Base-by-base conservation (phyloP, 2,329 filamentous ascomycete genomes). In the Lachnellula arida region DNA sequence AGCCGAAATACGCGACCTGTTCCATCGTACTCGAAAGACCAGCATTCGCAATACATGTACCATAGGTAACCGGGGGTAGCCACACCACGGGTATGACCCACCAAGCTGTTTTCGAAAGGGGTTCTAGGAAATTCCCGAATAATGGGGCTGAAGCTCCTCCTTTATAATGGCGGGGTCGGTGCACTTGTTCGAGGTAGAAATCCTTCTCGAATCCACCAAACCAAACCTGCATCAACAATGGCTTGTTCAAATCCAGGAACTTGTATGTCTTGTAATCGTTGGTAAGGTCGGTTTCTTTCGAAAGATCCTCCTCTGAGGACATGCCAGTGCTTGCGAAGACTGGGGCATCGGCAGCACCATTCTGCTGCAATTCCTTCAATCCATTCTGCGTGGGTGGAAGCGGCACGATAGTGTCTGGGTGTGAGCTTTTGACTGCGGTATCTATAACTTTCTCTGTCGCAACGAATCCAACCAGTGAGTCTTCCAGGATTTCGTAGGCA, bases 41-140 rank as follows among this genome's bases (percentile, higher is more conserved):
- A 58, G 81, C 71, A 34, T 77, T 76, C 11, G 89, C 86, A 19
- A 88, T 65, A 59, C 80, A 83, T 11, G 86, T 82, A 25, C 89
- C 91, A 68, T 91, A 96, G 9, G 76, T 66, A 43, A 96, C 81
- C 17, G 78, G 81, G n/a, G 94, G 94, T 43, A 94, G 71, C 94
- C 94, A 99, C 1, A 96, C 58, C 0, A 78, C 78, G 2, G 94
- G 94, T 11, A 99, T 80, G 46, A 96, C 72, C 84, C 87, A 99
- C 94, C 94, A 99, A 1, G 94, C 84, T 2, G 94, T 99, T 79
- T 92, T 88, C 72, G 87, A 92, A 57, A 99, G 76, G n/a, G 94
- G 94, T 75, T 99, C 94, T n/a, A 99, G 78, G 72, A 99, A 96
- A 75, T 99, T 97, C 58, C 94, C 94, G 73, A 99, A 99, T 23